A percentile compares a stretch with the other conserved stretches of the same genome.
Conservation (phyloP, 306 rosid genomes). For the Dalbergia oliveri region DNA sequence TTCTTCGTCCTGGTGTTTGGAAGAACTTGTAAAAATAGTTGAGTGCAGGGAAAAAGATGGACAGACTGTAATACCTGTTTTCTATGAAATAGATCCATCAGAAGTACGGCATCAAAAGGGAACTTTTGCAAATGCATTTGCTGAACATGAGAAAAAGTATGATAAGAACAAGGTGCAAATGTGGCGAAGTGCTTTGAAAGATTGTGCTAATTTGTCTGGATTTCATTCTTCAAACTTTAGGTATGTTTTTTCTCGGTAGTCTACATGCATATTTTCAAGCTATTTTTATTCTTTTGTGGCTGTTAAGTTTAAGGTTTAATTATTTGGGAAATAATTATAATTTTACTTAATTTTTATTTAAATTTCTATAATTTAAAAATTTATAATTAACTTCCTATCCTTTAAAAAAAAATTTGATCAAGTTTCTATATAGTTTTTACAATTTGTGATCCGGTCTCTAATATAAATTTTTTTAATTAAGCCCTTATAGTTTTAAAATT, state of each 20-base stretch:
- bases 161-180: background rate
- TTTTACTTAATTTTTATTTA: too few relatives aligned
- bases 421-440: too few relatives aligned
- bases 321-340: too few relatives aligned
- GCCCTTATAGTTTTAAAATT: too few relatives aligned
- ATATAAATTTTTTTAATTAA: too few relatives aligned
- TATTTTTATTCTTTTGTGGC: background rate
- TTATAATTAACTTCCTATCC: too few relatives aligned
- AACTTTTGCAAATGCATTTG: conserved; percentile 6
- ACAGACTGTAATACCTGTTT: conserved; percentile 20
- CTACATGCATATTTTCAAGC: background rate
- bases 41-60: background rate
- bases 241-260: background rate
- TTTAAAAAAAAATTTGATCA: too few relatives aligned
- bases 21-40: conserved; percentile 29
- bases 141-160: background rate
- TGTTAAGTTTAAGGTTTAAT: too few relatives aligned
- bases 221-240: background rate
- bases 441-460: too few relatives aligned
- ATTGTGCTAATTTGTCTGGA: background rate
- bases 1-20: conserved; percentile 30
- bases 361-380: too few relatives aligned
- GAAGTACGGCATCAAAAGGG: conserved; percentile 15
- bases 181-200: conserved; percentile 25
- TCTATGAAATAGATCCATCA: background rate